These are phyloP conservation scores for Geotrichum restrictum DNA, from an alignment of 1,139 yeast genomes.

Conservation along the genomic window DNA sequence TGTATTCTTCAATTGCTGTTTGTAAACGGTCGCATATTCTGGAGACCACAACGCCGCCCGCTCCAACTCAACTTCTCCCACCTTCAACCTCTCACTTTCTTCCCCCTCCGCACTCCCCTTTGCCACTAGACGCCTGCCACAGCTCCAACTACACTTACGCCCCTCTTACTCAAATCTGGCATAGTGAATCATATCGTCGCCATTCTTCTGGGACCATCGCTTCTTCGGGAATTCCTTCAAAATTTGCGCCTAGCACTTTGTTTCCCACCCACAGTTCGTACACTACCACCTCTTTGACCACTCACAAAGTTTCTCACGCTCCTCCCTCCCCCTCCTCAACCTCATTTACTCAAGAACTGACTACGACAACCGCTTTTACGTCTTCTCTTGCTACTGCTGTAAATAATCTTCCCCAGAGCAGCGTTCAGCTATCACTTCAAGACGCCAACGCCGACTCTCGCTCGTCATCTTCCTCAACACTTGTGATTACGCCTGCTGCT, in stretches of 20 bases:
- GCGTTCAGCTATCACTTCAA: neutral
- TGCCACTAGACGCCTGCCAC: no score
- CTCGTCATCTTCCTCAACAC: neutral
- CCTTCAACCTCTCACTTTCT: no score
- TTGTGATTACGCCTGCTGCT: neutral
- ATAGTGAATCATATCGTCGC: no score
- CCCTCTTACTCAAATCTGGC: no score
- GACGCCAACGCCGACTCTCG: neutral
- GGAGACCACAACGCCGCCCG: no score
- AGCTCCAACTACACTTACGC: no score
- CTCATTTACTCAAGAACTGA: neutral
- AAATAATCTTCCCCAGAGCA: neutral
- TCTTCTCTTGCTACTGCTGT: neutral
- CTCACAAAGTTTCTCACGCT: slow-evolving; percentile 2
- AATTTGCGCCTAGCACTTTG: neutral
- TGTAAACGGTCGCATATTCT: no score
- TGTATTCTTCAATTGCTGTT: no score
- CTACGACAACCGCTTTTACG: neutral
- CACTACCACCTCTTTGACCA: slow-evolving; percentile 6
- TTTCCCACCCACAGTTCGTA: slow-evolving; percentile 5
- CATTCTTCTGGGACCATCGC: neutral
- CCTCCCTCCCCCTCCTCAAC: slow-evolving; percentile 3
- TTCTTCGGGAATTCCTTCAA: neutral
- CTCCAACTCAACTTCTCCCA: no score
- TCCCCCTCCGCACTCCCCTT: no score